Evolutionary conservation across 768 basidiomycete genomes (phyloP).

Genomic region (Podaxis sp.): DNA sequence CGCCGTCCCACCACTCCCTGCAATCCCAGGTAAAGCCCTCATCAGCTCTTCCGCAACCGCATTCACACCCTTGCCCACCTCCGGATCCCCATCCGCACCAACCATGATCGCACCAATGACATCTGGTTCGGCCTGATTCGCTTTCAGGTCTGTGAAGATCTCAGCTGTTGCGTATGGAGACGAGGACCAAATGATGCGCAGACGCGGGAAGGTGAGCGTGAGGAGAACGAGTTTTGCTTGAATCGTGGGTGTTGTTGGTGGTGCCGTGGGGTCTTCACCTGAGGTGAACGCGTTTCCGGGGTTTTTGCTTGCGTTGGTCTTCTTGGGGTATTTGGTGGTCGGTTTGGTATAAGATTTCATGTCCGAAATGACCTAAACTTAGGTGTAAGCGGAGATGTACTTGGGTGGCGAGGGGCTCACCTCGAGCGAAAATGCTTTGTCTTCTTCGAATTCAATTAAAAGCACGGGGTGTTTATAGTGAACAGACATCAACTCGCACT

Average conservation of each 20-base stretch:
- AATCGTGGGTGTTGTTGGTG: slow-evolving; percentile 46
- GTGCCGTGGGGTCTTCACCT: slow-evolving; percentile 16
- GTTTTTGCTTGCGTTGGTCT: slow-evolving; percentile 37
- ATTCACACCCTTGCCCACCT: slow-evolving; percentile 67
- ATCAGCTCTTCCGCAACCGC: slow-evolving; percentile 80
- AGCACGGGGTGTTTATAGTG: slow-evolving; percentile 94
- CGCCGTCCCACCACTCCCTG: slow-evolving; percentile 78
- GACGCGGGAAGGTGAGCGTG: slow-evolving; percentile 83
- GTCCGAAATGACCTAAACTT: slow-evolving; percentile 47
- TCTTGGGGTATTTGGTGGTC: slow-evolving; percentile 51
- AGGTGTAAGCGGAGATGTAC: neutral
- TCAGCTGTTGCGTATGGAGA: slow-evolving; percentile 90
- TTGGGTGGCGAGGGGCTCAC: neutral
- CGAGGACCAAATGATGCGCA: slow-evolving; percentile 96
- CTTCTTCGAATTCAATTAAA: slow-evolving; percentile 96
- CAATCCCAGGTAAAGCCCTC: slow-evolving; percentile 80
- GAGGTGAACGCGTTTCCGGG: neutral
- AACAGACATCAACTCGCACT: slow-evolving; percentile 95
- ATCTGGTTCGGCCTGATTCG: slow-evolving; percentile 78
- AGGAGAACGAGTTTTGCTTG: slow-evolving; percentile 94
- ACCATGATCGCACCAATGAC: slow-evolving; percentile 69
- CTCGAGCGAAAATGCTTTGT: slow-evolving; percentile 91
- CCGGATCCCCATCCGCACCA: slow-evolving; percentile 76
- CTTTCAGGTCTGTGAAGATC: slow-evolving; percentile 91
- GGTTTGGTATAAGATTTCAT: slow-evolving; percentile 67